A percentile compares a stretch with the other conserved stretches of the same genome.
Evolutionary conservation across 2,329 filamentous ascomycete species (phyloP).

Genomic region (Diaporthe eres): DNA sequence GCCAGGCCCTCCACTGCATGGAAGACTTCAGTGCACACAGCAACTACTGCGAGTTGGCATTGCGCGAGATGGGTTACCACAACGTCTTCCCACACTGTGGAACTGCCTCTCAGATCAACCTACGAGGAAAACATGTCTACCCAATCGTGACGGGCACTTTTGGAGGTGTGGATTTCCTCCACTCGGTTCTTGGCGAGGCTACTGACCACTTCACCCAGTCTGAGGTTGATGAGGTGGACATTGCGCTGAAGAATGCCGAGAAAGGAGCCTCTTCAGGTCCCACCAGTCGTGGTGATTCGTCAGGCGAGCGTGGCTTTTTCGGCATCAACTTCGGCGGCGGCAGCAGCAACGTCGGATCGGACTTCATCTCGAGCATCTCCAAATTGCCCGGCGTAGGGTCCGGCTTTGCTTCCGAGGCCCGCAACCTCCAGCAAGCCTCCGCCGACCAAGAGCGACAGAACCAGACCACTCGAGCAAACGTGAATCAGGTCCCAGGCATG

Average conservation of each 20-base stretch:
- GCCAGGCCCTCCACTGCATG: conserved; percentile 82
- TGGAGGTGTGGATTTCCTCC: conserved; percentile 86
- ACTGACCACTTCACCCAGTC: conserved; percentile 89
- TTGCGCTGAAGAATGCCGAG: conserved; percentile 79
- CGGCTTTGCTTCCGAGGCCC: conserved; percentile 77
- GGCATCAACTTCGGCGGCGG: conserved; percentile 53
- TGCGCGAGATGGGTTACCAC: conserved; percentile 78
- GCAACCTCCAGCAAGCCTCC: conserved; percentile 71
- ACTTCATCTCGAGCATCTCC: conserved; percentile 80
- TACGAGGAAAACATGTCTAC: conserved; percentile 77
- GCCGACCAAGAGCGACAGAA: conserved; percentile 75
- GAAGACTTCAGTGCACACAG: conserved; percentile 87
- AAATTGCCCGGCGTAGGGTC: conserved; percentile 81
- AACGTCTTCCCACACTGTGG: conserved; percentile 84
- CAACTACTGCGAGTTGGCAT: conserved; percentile 84
- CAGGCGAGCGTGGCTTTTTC: conserved; percentile 51
- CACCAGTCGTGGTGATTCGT: conserved; percentile 44
- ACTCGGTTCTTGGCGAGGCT: conserved; percentile 83
- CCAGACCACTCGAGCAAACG: conserved; percentile 58
- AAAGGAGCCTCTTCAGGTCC: conserved; percentile 47
- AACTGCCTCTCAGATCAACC: conserved; percentile 73
- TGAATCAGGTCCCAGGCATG: conserved; percentile 79
- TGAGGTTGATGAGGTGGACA: conserved; percentile 85
- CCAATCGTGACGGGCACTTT: conserved; percentile 82
- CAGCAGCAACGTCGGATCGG: conserved; percentile 52